Base-by-base conservation (phyloP, 371 early-diverging fungal genomes). In the Circinella umbellata region DNA sequence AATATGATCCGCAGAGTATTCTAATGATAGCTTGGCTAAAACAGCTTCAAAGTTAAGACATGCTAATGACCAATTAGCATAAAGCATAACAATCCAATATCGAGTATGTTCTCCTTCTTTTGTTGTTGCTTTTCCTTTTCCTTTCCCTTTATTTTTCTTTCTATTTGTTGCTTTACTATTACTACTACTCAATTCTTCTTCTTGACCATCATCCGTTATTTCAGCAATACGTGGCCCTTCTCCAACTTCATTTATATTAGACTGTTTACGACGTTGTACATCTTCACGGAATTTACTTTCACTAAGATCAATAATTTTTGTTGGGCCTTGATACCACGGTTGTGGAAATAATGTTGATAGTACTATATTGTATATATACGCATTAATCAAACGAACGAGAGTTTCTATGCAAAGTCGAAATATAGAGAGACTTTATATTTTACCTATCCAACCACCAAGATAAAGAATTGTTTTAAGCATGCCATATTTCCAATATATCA, bases 311-410 rank as follows among this genome's bases (percentile, higher is more conserved):
- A 63, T 63, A 61, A 85, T 80, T 36, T 82, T 80, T 34, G 83
- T 83, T 9, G 89, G 85, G 1, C 89, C 89, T 39, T 77, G 84
- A 63, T 89, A 89, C 71, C 88, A 78, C 15, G 89, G 89, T 46
- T 87, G 89, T 46, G 87, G 87, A 38, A 86, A 77, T 3, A 84
- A 60, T 18, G 83, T 78, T 17, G 86, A 89, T 39, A 89, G 63
- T 0, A 69, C 88, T 88, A 68, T 4, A 63, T 5, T 9, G 15
- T 34, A 61, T 61, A 7, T n/a, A 34, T 14, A 49, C 27, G 7
- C 38, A 11, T 38, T 20, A 66, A 27, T 51, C 4, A 27, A 27
- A 27, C 2, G 27, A 27, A 27, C 2, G 27, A 27, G 27, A 27
- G 27, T 27, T 27, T 27, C 27, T 27, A 27, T 1, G 27, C 27